Evolutionary conservation across 2,329 filamentous ascomycete genomes (phyloP).

Genomic region (Didymellaceae sp.): DNA sequence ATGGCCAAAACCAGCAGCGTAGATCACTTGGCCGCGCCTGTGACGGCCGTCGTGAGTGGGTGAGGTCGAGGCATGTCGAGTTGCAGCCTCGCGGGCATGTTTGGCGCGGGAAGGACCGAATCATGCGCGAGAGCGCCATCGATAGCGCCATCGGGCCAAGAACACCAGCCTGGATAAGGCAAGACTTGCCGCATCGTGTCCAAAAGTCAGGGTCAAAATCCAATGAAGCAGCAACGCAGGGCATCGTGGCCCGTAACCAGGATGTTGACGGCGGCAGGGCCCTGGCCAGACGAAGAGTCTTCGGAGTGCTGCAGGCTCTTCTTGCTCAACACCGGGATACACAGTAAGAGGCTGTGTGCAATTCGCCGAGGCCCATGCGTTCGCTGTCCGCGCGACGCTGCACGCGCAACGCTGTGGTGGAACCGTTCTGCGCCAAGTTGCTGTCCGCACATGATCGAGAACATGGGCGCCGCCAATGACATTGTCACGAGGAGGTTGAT

Average conservation of each 20-base stretch:
- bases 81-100: constrained; percentile 43
- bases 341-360: constrained; percentile 13
- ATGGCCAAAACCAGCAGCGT: constrained; percentile 18
- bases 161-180: constrained; percentile 24
- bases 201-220: constrained; percentile 23
- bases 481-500: constrained; percentile 30
- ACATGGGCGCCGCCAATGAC: constrained; percentile 31
- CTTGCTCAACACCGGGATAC: background rate
- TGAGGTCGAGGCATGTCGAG: constrained; percentile 29
- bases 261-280: constrained; percentile 1
- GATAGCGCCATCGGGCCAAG: constrained; percentile 39
- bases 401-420: constrained; percentile 22
- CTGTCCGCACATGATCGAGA: constrained; percentile 21
- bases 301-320: background rate
- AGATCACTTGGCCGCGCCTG: constrained; percentile 33
- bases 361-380: constrained; percentile 18
- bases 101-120: constrained; percentile 40
- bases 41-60: constrained; percentile 28
- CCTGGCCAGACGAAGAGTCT: constrained; percentile 2
- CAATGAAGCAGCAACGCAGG: constrained; percentile 26
- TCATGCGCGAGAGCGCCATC: constrained; percentile 32
- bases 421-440: constrained; percentile 27
- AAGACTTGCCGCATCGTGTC: constrained; percentile 25
- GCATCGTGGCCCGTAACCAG: constrained; percentile 25
- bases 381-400: constrained; percentile 26